phyloP scores from a whole-genome alignment of 768 basidiomycete species.

The Hysterangium stoloniferum region DNA sequence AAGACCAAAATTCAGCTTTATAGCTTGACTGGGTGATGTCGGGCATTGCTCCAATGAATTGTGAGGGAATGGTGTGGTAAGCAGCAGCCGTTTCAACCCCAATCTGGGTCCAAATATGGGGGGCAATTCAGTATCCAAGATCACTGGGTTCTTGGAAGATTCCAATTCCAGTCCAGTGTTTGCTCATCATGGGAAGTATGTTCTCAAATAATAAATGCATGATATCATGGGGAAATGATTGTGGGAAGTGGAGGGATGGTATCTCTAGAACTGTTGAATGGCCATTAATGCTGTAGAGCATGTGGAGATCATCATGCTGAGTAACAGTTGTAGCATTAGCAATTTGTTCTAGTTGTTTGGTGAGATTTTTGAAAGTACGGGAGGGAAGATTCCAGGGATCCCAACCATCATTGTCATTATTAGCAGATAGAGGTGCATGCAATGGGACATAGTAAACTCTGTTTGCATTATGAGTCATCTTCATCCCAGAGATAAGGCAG shows the following conservation, averaged over 20 bases:
- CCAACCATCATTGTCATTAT: background rate
- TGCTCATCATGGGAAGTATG: background rate
- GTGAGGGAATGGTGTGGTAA: conserved; percentile 2
- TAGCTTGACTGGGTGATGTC: conserved; percentile 8
- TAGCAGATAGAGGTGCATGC: background rate
- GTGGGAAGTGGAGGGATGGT: background rate
- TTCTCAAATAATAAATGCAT: conserved; percentile 3
- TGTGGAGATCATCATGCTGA: background rate
- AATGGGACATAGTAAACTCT: background rate
- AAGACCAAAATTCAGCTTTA: background rate
- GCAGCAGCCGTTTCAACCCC: background rate
- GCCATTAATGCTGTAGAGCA: background rate
- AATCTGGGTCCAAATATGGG: background rate
- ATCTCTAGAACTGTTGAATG: background rate
- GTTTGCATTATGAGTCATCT: no score
- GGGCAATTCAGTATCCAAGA: background rate
- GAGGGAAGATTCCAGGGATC: background rate
- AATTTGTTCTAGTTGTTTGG: background rate
- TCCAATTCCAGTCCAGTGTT: background rate
- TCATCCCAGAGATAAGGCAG: background rate
- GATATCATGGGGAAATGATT: background rate
- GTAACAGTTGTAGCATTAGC: background rate
- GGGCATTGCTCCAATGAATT: conserved; percentile 15
- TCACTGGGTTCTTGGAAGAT: background rate
- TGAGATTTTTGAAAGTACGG: background rate